Evolutionary conservation across 192 early-diverging fungal species (phyloP).

Genomic region (Helicostylum pulchrum): DNA sequence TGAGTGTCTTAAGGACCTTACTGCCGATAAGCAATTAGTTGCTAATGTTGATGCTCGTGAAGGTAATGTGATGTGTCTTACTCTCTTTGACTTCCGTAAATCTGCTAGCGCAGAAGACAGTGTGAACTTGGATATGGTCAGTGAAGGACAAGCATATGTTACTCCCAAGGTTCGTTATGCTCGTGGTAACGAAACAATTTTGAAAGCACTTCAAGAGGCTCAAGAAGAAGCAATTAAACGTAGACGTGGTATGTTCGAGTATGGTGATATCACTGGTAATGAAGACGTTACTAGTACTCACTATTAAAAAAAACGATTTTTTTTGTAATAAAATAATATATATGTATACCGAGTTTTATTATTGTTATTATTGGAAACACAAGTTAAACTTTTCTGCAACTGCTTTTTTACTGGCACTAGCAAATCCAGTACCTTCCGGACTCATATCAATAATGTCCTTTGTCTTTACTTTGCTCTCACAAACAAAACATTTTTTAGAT

Average conservation of each 20-base stretch:
- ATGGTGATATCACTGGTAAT: constrained; percentile 54
- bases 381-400: constrained; percentile 61
- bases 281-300: constrained; percentile 29
- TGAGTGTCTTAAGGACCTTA: constrained; percentile 66
- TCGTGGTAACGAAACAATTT: constrained; percentile 51
- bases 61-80: constrained; percentile 55
- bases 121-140: constrained; percentile 64
- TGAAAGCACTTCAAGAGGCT: constrained; percentile 63
- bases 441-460: constrained; percentile 67
- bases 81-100: constrained; percentile 60
- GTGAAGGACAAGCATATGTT: constrained; percentile 60
- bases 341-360: not conserved
- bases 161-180: constrained; percentile 47
- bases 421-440: constrained; percentile 71
- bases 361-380: constrained; percentile 57
- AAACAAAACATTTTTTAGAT: constrained; percentile 66
- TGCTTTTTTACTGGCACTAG: constrained; percentile 61
- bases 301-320: not conserved
- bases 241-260: constrained; percentile 60
- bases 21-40: constrained; percentile 60
- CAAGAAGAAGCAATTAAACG: constrained; percentile 65
- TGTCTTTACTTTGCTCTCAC: constrained; percentile 61
- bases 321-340: no score
- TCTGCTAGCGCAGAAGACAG: constrained; percentile 62
- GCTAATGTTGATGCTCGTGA: constrained; percentile 70